phyloP scores from a whole-genome alignment of 495 filamentous ascomycete species.

The Talaromyces stipitatus region DNA sequence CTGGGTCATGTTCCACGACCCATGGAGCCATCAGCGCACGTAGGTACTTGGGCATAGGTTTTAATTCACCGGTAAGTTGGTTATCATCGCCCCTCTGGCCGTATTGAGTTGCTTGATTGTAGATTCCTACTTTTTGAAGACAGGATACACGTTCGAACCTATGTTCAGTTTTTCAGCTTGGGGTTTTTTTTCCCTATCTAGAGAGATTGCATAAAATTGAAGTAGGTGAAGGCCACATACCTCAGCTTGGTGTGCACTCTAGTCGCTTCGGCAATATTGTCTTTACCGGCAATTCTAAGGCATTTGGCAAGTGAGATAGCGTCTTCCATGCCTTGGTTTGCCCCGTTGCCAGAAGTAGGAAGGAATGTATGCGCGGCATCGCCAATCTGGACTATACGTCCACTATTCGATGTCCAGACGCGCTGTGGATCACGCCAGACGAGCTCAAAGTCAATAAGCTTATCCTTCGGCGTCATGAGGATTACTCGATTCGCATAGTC shows the following conservation, averaged over 20 bases:
- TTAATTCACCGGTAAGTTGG: neutral
- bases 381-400: slow-evolving; percentile 53
- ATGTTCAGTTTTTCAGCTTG: neutral
- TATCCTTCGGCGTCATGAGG: slow-evolving; percentile 39
- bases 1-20: slow-evolving; percentile 14
- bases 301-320: slow-evolving; percentile 55
- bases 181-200: neutral
- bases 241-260: slow-evolving; percentile 13
- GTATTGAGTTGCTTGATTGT: slow-evolving; percentile 6
- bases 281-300: slow-evolving; percentile 44
- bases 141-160: slow-evolving; percentile 13
- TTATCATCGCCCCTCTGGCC: neutral
- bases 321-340: slow-evolving; percentile 64
- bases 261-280: slow-evolving; percentile 22
- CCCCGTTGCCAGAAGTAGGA: slow-evolving; percentile 60
- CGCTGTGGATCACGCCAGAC: slow-evolving; percentile 60
- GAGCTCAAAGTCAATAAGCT: slow-evolving; percentile 64
- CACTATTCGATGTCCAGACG: slow-evolving; percentile 50
- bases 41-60: neutral
- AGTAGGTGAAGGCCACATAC: neutral
- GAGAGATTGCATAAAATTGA: neutral
- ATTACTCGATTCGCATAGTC: slow-evolving; percentile 8
- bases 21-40: slow-evolving; percentile 10
- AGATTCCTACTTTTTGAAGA: slow-evolving; percentile 9
- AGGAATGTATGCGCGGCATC: slow-evolving; percentile 68